Evolutionary conservation across 192 early-diverging fungal genomes (phyloP).

Genomic region (Coemansia sp.): DNA sequence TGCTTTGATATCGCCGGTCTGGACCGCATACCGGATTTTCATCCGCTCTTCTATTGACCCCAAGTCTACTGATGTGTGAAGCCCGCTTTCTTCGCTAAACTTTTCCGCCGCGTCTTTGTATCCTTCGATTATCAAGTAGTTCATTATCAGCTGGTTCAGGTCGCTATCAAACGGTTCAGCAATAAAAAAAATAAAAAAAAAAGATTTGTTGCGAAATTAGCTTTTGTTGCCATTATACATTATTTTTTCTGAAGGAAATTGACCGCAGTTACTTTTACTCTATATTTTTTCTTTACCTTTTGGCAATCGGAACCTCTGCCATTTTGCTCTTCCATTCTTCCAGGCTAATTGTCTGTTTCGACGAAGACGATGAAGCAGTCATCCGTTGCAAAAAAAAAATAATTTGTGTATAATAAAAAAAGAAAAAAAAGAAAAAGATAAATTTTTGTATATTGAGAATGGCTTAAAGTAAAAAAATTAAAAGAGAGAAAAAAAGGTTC

Average conservation of each 20-base stretch:
- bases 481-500: background rate
- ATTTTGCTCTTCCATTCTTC: conserved; percentile 88
- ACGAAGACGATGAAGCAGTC: conserved; percentile 45
- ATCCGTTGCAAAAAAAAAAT: background rate
- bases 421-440: background rate
- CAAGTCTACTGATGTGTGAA: conserved; percentile 79
- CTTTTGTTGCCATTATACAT: background rate
- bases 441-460: background rate
- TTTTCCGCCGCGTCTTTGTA: conserved; percentile 99
- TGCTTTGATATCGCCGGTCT: conserved; percentile 84
- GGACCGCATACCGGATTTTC: conserved; percentile 91
- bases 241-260: background rate
- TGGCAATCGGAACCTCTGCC: conserved; percentile 80
- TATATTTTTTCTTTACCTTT: conserved; percentile 58
- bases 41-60: conserved; percentile 92
- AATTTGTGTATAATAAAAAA: conserved; percentile 11
- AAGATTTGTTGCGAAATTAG: background rate
- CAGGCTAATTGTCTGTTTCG: conserved; percentile 64
- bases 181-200: background rate
- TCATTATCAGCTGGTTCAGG: conserved; percentile 98
- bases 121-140: conserved; percentile 98
- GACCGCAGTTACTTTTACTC: no score
- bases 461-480: background rate
- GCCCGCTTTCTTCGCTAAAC: conserved; percentile 85
- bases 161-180: conserved; percentile 59